Base-by-base conservation (phyloP, 2,329 filamentous ascomycete species). In the Sporothrix luriei region DNA sequence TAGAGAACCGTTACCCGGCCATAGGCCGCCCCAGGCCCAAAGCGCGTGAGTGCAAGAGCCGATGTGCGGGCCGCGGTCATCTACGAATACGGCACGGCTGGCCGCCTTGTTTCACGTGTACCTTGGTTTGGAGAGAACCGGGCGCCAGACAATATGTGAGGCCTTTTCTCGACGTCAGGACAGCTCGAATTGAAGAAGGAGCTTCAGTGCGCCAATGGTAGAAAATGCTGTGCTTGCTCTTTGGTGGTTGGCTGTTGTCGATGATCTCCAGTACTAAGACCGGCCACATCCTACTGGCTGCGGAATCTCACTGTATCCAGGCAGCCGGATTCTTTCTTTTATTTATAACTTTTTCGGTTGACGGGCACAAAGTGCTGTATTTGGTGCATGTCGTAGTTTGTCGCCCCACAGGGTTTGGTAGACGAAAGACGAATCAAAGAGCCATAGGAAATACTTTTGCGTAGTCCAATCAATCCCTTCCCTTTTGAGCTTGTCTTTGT, bases 281-380 rank as follows among this genome's bases (percentile, higher is more conserved):
- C 4, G 57, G 14, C 38, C 21, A 62, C 38, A 46, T 38, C 9
- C 21, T 24, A 26, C 14, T 6, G 11, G 38, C 13, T 46, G 49
- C 38, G 24, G 33, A 40, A 24, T 26, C 4, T 43, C 54, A 61
- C n/a, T 9, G 33, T 24, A 21, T 29, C 61, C 61, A 68, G 66
- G 66, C 66, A 68, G 66, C 66, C 66, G 66, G 43, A 68, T 68
- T 68, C 26, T 43, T 62, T 26, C 40, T 57, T 7, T 52, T 52
- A 11, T 5, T 29, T 26, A 33, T 33, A 33, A 33, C 4, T 26
- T 54, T 26, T 14, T 54, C n/a, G n/a, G n/a, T 43, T 21, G 29
- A 40, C 55, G 38, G n/a, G 19, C 29, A 7, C 59, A 4, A 33
- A 64, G 33, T 46, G 43, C 24, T 26, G n/a, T 46, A 16, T 61